A percentile compares a stretch with the other conserved stretches of the same genome.
These are phyloP conservation scores for Luvunga scandens DNA, from an alignment of 345 rosid species.

Conservation along the genomic window DNA sequence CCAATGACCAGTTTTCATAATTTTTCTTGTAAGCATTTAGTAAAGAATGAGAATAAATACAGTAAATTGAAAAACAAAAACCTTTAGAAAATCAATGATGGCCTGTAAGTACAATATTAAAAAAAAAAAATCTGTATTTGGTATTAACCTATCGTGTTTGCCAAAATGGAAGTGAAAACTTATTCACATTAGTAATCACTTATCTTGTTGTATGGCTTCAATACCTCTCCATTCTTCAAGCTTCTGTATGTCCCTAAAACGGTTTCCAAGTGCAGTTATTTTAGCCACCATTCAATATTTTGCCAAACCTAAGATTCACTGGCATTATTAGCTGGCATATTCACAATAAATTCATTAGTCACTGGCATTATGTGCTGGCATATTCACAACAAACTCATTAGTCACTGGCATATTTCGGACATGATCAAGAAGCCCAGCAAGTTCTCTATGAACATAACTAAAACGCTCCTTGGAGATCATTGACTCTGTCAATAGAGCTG, in stretches of 20 bases:
- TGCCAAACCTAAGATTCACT: constrained; percentile 32
- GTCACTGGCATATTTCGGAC: constrained; percentile 51
- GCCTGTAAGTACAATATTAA: not conserved
- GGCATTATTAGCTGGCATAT: constrained; percentile 36
- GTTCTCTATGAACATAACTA: constrained; percentile 58
- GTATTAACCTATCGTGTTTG: constrained; percentile 14
- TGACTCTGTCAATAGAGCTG: constrained; percentile 66
- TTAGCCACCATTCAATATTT: not conserved
- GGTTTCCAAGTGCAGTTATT: constrained; percentile 9
- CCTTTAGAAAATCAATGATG: constrained; percentile 5
- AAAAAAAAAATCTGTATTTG: constrained; percentile 7
- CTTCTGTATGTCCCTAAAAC: constrained; percentile 3
- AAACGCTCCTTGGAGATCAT: constrained; percentile 56
- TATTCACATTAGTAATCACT: constrained; percentile 10
- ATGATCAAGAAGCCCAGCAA: constrained; percentile 47
- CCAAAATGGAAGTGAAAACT: not conserved
- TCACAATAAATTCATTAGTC: not conserved
- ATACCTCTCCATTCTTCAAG: not conserved
- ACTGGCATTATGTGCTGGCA: constrained; percentile 44
- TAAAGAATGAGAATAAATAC: not conserved
- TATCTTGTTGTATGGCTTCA: not conserved
- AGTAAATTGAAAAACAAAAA: not conserved
- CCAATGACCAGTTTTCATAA: not conserved
- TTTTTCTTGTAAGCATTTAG: not conserved
- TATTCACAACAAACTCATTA: constrained; percentile 37